A percentile compares a stretch with the other conserved stretches of the same genome.
These are phyloP conservation scores for Globisporangium polare DNA, from an alignment of 352 stramenopile species.

Conservation along the genomic window DNA sequence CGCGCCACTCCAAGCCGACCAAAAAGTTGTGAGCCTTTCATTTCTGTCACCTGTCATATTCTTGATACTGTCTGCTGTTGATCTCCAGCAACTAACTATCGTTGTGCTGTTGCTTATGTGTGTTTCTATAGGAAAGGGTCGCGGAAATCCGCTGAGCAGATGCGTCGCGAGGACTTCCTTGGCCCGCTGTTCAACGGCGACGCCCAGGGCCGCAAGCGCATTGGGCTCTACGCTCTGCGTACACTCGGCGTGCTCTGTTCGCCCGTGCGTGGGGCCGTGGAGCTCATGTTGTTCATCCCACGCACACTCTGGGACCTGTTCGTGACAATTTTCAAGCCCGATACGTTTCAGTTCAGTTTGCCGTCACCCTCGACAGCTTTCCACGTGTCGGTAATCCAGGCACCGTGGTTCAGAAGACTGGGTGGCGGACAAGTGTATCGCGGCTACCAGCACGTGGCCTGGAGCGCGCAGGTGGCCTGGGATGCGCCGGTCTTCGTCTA, in stretches of 20 bases:
- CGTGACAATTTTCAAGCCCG: slow-evolving; percentile 38
- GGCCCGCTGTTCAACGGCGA: slow-evolving; percentile 62
- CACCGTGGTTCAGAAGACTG: slow-evolving; percentile 58
- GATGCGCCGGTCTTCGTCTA: slow-evolving; percentile 65
- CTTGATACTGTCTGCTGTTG: neutral
- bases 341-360: slow-evolving; percentile 14
- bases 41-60: neutral
- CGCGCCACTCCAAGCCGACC: slow-evolving; percentile 20
- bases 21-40: slow-evolving; percentile 48
- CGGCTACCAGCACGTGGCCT: slow-evolving; percentile 37
- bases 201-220: slow-evolving; percentile 43
- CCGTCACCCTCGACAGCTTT: slow-evolving; percentile 21
- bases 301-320: slow-evolving; percentile 39
- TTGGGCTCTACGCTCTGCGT: slow-evolving; percentile 50
- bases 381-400: slow-evolving; percentile 16
- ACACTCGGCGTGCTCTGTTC: slow-evolving; percentile 51
- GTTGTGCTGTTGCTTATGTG: neutral
- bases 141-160: slow-evolving; percentile 41
- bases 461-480: slow-evolving; percentile 57
- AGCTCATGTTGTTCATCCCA: slow-evolving; percentile 50
- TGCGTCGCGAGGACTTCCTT: slow-evolving; percentile 55
- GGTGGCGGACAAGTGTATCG: slow-evolving; percentile 46
- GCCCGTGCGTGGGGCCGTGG: slow-evolving; percentile 42
- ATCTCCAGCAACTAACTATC: neutral
- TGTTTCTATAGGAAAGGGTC: slow-evolving; percentile 23